Evolutionary conservation across 768 basidiomycete genomes (phyloP).

Genomic region (Agaricus bisporus): DNA sequence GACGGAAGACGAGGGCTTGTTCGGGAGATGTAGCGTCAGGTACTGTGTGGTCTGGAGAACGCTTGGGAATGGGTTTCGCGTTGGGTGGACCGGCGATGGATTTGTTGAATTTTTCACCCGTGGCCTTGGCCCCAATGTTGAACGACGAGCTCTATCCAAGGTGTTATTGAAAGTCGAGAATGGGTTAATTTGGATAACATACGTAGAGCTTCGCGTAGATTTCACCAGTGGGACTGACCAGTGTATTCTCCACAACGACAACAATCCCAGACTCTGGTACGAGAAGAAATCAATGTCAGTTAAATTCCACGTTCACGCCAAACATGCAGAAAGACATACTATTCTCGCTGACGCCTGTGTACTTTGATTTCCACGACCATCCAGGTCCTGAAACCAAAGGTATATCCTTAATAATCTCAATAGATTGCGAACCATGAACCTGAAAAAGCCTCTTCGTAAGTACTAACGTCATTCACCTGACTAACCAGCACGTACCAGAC

Average conservation of each 20-base stretch:
- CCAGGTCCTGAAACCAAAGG: conserved; percentile 72
- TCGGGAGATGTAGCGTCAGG: conserved; percentile 57
- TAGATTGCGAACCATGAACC: conserved; percentile 77
- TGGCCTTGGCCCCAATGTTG: conserved; percentile 62
- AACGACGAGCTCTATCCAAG: conserved; percentile 51
- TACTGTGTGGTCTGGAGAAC: conserved; percentile 54
- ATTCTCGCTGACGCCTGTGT: conserved; percentile 75
- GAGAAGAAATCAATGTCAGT: background rate
- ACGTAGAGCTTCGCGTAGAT: conserved; percentile 62
- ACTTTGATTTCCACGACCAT: conserved; percentile 65
- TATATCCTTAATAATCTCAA: conserved; percentile 74
- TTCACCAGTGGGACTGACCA: conserved; percentile 57
- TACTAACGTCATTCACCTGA: background rate
- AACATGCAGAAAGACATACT: conserved; percentile 39
- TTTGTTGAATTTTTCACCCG: conserved; percentile 57
- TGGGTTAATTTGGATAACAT: conserved; percentile 12
- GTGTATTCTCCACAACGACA: conserved; percentile 52
- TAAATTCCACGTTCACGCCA: background rate
- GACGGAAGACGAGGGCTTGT: conserved; percentile 66
- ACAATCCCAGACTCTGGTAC: conserved; percentile 68
- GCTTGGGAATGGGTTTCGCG: conserved; percentile 54
- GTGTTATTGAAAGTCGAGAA: background rate
- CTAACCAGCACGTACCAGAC: conserved; percentile 41
- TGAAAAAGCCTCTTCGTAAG: conserved; percentile 18
- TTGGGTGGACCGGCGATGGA: conserved; percentile 53